Evolutionary conservation across 2,329 filamentous ascomycete species (phyloP).

Genomic region (Colletotrichum tabaci): DNA sequence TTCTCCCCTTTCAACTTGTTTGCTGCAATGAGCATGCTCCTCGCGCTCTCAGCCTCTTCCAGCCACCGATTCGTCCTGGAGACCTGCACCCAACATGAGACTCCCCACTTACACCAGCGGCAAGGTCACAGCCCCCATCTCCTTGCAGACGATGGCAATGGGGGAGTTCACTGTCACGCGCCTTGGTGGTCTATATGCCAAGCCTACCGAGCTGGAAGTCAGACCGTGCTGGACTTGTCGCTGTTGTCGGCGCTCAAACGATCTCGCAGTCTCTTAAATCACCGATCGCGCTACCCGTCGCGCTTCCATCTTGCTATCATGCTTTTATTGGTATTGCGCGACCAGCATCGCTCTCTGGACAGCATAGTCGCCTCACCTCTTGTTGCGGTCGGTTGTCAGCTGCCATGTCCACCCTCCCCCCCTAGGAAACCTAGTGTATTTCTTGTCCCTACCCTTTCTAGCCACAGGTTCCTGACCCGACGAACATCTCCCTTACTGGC

Average conservation of each 20-base stretch:
- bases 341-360: not conserved
- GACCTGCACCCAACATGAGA: not conserved
- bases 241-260: not conserved
- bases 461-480: no score
- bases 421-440: not conserved
- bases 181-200: conserved; percentile 10
- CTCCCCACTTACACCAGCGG: conserved; percentile 29
- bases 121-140: not conserved
- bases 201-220: not conserved
- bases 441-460: not conserved
- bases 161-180: not conserved
- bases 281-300: not conserved
- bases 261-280: not conserved
- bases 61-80: not conserved
- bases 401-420: not conserved
- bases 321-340: not conserved
- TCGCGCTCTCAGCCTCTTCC: not conserved
- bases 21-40: not conserved
- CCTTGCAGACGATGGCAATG: conserved; percentile 7
- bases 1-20: not conserved
- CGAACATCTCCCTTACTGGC: not conserved
- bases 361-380: not conserved
- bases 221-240: not conserved
- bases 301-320: not conserved
- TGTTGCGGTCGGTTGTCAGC: not conserved